Percentiles rank a stretch among this genome's conserved stretches.
phyloP scores from a whole-genome alignment of 345 rosid species.

The Linum trigynum region DNA sequence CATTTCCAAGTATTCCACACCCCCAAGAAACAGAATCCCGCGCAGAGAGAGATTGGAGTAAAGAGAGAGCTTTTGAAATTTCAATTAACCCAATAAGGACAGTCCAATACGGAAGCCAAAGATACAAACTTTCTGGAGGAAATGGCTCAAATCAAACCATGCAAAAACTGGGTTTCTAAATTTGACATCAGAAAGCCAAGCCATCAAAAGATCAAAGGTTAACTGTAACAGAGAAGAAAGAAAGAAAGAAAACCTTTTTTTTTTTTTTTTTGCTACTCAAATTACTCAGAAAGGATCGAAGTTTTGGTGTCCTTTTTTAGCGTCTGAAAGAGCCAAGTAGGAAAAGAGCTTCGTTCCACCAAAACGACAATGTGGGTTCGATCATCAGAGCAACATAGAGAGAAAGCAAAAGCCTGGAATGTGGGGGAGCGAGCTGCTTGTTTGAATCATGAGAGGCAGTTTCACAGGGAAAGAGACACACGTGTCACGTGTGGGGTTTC shows the following conservation, averaged over 20 bases:
- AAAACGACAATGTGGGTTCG: constrained; percentile 2
- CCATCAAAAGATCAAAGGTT: not conserved
- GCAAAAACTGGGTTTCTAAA: constrained; percentile 3
- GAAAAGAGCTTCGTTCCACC: not conserved
- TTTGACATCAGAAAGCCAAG: not conserved
- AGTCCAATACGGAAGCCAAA: not conserved
- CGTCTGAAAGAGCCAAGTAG: not conserved
- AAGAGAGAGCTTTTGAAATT: not conserved
- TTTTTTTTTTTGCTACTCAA: not conserved
- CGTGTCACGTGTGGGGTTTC: constrained; percentile 1
- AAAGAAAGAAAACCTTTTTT: not conserved
- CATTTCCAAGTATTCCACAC: constrained; percentile 32
- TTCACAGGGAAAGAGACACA: constrained; percentile 5
- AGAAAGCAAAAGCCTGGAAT: constrained; percentile 5
- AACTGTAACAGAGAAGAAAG: not conserved
- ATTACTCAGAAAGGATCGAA: not conserved
- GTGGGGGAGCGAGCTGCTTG: not conserved
- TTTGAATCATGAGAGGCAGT: too few species aligned
- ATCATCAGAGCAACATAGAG: not conserved
- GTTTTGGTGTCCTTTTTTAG: constrained; percentile 1
- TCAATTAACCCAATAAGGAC: not conserved
- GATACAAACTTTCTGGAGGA: not conserved
- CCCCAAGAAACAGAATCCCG: not conserved
- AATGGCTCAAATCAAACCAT: not conserved
- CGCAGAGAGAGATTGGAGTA: too few species aligned